phyloP scores from a whole-genome alignment of 768 basidiomycete species.

The Cystobasidium tubakii region DNA sequence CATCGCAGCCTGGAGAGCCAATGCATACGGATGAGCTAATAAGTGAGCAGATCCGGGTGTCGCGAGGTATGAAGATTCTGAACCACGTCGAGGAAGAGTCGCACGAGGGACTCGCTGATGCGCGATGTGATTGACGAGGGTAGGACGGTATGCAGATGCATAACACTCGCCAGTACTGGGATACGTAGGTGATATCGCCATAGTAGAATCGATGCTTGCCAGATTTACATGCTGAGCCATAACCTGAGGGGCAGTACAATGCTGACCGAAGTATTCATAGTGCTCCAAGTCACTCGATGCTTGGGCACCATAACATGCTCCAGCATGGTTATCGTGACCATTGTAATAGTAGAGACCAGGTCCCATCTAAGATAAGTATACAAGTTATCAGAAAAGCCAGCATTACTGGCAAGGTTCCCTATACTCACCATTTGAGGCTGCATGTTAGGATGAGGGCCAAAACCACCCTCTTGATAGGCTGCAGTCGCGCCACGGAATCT shows the following conservation, averaged over 20 bases:
- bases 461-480: neutral
- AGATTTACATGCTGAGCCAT: neutral
- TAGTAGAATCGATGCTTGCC: neutral
- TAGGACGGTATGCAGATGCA: neutral
- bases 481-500: neutral
- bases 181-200: neutral
- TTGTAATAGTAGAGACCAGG: neutral
- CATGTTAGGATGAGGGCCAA: neutral
- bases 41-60: constrained; percentile 5
- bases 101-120: neutral
- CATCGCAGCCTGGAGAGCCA: neutral
- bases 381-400: too few relatives aligned
- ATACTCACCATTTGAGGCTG: neutral
- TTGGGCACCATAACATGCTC: neutral
- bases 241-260: neutral
- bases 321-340: neutral
- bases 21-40: constrained; percentile 12
- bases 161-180: neutral
- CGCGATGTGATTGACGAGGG: neutral
- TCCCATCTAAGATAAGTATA: neutral
- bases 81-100: constrained; percentile 5
- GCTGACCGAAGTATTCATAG: neutral
- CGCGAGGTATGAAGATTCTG: constrained; percentile 17
- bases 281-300: neutral
- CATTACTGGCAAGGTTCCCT: too few relatives aligned